Conservation (phyloP, 768 basidiomycete species). For the Tephrocybe sp. region DNA sequence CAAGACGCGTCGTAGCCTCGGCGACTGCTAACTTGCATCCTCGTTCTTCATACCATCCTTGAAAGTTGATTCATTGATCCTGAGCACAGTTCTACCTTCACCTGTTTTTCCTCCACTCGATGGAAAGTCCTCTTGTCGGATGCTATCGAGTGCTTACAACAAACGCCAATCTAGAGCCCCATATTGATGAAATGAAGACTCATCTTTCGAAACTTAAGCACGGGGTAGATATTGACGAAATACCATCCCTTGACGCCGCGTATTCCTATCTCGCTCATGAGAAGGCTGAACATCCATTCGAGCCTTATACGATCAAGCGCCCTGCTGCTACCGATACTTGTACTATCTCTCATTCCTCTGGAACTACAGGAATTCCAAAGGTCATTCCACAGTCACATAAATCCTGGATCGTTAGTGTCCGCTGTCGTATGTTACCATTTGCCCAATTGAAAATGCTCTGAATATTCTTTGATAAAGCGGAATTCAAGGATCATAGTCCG, state of each 20-base stretch:
- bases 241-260: slow-evolving; percentile 10
- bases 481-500: slow-evolving; percentile 7
- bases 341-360: slow-evolving; percentile 33
- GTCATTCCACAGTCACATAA: slow-evolving; percentile 26
- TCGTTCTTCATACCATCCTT: too few species aligned
- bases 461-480: neutral
- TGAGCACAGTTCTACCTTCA: too few species aligned
- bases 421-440: slow-evolving; percentile 18
- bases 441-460: too few species aligned
- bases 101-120: too few species aligned
- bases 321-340: slow-evolving; percentile 14
- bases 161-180: slow-evolving; percentile 20
- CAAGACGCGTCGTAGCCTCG: too few species aligned
- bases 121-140: too few species aligned
- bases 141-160: slow-evolving; percentile 33
- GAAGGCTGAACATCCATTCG: slow-evolving; percentile 5
- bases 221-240: slow-evolving; percentile 27
- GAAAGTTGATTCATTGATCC: too few species aligned
- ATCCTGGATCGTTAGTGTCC: slow-evolving; percentile 18
- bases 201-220: slow-evolving; percentile 19
- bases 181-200: slow-evolving; percentile 25
- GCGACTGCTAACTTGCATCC: too few species aligned
- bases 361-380: slow-evolving; percentile 35
- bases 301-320: slow-evolving; percentile 3
- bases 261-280: slow-evolving; percentile 16